Percentiles rank a stretch among this genome's conserved stretches.
Conservation (phyloP, 495 filamentous ascomycete species). For the Bacidia rubella region DNA sequence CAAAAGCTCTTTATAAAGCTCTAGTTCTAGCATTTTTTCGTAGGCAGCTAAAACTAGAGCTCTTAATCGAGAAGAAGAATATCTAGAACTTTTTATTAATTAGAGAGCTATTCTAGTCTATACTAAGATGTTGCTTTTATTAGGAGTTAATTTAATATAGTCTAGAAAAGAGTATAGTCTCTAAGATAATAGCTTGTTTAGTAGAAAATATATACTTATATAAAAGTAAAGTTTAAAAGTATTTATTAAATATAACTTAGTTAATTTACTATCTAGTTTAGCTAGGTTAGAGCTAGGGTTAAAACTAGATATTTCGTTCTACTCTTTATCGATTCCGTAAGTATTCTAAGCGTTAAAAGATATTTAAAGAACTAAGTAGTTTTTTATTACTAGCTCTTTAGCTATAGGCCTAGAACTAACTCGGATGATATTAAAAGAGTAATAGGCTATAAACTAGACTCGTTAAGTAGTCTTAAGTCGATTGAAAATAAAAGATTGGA, state of each 20-base stretch:
- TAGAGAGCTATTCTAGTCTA: neutral
- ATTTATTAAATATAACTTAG: neutral
- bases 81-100: neutral
- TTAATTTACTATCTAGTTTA: neutral
- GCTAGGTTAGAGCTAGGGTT: neutral
- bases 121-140: neutral
- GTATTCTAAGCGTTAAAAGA: neutral
- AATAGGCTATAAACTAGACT: no score
- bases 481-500: neutral
- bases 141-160: neutral
- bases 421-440: no score
- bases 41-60: neutral
- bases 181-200: neutral
- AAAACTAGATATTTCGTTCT: neutral
- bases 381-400: conserved; percentile 1
- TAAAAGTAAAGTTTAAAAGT: neutral
- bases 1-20: neutral
- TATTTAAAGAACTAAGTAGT: neutral
- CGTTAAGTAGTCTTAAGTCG: neutral
- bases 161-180: neutral
- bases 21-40: neutral
- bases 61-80: neutral
- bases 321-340: neutral
- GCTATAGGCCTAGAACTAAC: neutral
- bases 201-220: neutral